Evolutionary conservation across 768 basidiomycete species (phyloP).

Genomic region (Gymnopilus junonius): DNA sequence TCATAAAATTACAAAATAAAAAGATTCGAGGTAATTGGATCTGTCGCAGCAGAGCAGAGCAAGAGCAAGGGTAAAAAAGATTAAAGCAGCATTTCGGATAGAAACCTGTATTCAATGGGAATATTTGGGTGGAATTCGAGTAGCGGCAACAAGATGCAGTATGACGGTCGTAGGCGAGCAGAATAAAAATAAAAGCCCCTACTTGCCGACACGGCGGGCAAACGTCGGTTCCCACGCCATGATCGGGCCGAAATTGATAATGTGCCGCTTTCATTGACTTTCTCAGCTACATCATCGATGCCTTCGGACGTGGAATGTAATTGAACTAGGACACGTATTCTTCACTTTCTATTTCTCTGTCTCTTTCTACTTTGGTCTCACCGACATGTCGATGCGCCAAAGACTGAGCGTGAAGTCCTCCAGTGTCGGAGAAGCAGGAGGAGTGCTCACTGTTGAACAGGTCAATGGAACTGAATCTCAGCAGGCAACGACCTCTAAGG

Average conservation of each 20-base stretch:
- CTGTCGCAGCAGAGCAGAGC: too few species aligned
- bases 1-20: too few species aligned
- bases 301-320: slow-evolving; percentile 14
- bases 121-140: too few species aligned
- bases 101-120: too few species aligned
- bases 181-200: too few species aligned
- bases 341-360: background rate
- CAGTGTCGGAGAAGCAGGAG: background rate
- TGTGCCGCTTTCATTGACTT: background rate
- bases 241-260: background rate
- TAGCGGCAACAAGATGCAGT: too few species aligned
- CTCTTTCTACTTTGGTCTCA: background rate
- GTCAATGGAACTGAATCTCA: background rate
- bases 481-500: background rate
- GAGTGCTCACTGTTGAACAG: slow-evolving; percentile 1
- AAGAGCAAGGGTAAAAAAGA: too few species aligned
- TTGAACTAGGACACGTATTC: slow-evolving; percentile 5
- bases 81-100: too few species aligned
- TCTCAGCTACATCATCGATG: background rate
- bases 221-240: background rate
- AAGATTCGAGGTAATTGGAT: too few species aligned
- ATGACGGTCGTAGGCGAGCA: too few species aligned
- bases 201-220: too few species aligned
- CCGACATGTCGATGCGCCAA: slow-evolving; percentile 25
- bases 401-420: slow-evolving; percentile 17